Base-by-base conservation (phyloP, 2,329 filamentous ascomycete genomes). In the Thielaviopsis euricoi region DNA sequence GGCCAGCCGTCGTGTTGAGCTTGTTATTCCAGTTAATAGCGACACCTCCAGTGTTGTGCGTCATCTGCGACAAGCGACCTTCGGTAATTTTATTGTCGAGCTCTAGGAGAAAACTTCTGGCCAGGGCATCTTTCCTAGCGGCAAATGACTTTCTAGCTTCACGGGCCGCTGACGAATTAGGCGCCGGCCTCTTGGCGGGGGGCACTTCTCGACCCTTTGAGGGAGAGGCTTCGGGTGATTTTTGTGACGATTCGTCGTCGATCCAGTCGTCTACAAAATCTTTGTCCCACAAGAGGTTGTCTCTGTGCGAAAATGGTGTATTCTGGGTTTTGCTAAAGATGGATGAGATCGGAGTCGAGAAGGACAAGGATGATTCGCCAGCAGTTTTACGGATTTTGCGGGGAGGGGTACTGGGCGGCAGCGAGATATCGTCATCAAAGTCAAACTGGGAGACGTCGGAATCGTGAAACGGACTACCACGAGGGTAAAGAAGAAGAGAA, bases 1-100 rank as follows among this genome's bases (percentile, higher is more conserved):
- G 77, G 0, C 87, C 87, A 15, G 87, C 87, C 0, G 87, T 91
- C 1, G 85, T 86, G 66, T 85, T 86, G 55, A 93, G 78, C n/a
- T 80, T 87, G 64, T 85, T 87, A 61, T 77, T 83, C 87, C 87
- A 93, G 50, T 80, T 70, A 43, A 91, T 74, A 58, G 79, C 78
- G 52, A 91, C 76, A 0, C 87, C 87, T 19, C 87, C 86, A 0
- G 85, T 86, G 0, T 74, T 69, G 1, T 74, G 72, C 0, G 85
- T 75, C 21, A 89, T 73, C 23, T 73, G 64, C 1, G 72, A 67
- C 7, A 93, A 77, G 61, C 76, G 71, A 9, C 83, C 81, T 2
- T 74, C 64, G 0, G 84, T 83, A 63, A 91, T 79, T 46, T 71
- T 74, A 0, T 66, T 64, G 67, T 93, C 87, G n/a, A 93, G 79